Base-by-base conservation (phyloP, 2,329 filamentous ascomycete genomes). In the Trichothecium roseum region DNA sequence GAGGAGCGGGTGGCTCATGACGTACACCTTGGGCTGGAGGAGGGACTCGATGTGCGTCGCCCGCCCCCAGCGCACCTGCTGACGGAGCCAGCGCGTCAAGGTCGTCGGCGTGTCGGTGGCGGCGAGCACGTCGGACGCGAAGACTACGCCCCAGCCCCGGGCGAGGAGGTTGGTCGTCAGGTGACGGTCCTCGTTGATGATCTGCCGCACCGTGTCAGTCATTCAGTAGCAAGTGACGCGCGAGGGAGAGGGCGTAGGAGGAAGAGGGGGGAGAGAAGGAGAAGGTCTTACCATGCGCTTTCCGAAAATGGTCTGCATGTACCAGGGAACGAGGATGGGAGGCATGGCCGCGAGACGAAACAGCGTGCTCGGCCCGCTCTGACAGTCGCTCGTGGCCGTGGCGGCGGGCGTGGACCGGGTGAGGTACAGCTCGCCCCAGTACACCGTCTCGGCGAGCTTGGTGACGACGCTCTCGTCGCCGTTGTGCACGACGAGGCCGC, bases 141-240 rank as follows among this genome's bases (percentile, higher is more conserved):
- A 51, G 15, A 47, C 41, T 7, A 46, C 46, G 15, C 50, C 49
- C 50, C 50, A 53, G 31, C 47, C 47, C 12, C 45, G 45, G 7
- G 32, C 27, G 6, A 49, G 43, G 4, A 49, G 47, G 26, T 47
- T 46, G 9, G 47, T 49, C 3, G 47, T 49, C n/a, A 49, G 38
- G 29, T 48, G 46, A 4, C 47, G 41, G 29, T 49, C 47, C 17
- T 49, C 47, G 38, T 49, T 49, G 37, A 49, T 46, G 27, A 49
- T 49, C 43, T 47, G 18, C 5, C 10, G 10, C n/a, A 16, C 5
- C 8, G 12, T 3, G 28, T 17, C 14, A 28, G 8, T n/a, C 18
- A 4, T 12, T 12, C 14, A 18, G 24, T 28, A 29, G 37, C 17
- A 18, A 16, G 8, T 15, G n/a, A 5, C 12, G n/a, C 13, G n/a